Conservation (phyloP, 2,329 filamentous ascomycete genomes). For the Colletotrichum viniferum region DNA sequence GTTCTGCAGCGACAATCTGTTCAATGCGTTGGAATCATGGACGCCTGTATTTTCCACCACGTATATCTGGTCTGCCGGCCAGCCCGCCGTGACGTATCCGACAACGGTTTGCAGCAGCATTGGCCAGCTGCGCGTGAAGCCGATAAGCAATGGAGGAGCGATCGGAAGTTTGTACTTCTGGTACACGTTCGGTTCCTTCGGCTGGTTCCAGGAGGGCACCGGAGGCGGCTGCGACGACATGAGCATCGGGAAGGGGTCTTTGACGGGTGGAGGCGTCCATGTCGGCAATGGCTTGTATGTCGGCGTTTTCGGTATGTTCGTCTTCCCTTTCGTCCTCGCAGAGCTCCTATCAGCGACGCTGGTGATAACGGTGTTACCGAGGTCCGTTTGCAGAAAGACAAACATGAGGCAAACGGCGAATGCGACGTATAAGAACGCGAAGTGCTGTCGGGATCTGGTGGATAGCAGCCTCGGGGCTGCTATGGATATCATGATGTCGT, state of each 20-base stretch:
- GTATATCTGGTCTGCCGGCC: constrained; percentile 61
- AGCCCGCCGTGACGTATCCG: constrained; percentile 63
- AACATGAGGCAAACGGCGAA: background rate
- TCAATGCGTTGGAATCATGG: constrained; percentile 54
- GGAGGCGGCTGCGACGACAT: constrained; percentile 39
- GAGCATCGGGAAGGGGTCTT: constrained; percentile 47
- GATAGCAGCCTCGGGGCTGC: background rate
- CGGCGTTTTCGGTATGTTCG: background rate
- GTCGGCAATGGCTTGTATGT: constrained; percentile 9
- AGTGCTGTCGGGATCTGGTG: background rate
- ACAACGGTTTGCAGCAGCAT: constrained; percentile 60
- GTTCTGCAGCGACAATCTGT: constrained; percentile 54
- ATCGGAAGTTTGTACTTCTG: constrained; percentile 41
- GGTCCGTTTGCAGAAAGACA: background rate
- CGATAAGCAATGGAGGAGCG: constrained; percentile 58
- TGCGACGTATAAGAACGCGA: background rate
- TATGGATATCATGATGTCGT: constrained; percentile 4
- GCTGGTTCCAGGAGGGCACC: constrained; percentile 49
- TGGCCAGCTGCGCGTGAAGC: constrained; percentile 61
- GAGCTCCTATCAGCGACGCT: background rate
- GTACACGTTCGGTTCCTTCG: constrained; percentile 35
- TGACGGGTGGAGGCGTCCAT: constrained; percentile 38
- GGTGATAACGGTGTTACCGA: background rate
- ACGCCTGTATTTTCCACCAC: constrained; percentile 65
- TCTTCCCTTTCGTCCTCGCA: background rate